These are phyloP conservation scores for Daldinia bambusicola DNA, from an alignment of 495 filamentous ascomycete species.

Conservation along the genomic window DNA sequence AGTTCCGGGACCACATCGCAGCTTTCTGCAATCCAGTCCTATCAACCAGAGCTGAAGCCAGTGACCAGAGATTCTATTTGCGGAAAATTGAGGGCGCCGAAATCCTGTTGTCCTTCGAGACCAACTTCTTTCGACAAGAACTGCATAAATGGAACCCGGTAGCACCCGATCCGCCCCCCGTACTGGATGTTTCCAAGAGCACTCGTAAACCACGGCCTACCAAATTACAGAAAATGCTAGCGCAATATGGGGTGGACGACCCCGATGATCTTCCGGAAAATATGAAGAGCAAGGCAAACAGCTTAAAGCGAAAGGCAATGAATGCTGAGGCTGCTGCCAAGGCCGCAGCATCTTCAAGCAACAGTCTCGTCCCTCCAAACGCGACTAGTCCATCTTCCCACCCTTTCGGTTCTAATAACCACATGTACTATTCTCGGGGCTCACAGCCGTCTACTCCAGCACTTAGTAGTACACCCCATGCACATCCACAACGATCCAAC, in stretches of 20 bases:
- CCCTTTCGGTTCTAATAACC: conserved; percentile 42
- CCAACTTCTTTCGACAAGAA: conserved; percentile 96
- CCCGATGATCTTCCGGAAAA: conserved; percentile 88
- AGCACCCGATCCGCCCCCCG: conserved; percentile 83
- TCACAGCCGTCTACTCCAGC: conserved; percentile 57
- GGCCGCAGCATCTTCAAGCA: conserved; percentile 41
- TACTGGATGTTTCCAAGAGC: conserved; percentile 83
- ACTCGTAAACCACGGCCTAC: conserved; percentile 98
- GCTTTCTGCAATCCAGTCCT: conserved; percentile 82
- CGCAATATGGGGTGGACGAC: conserved; percentile 82
- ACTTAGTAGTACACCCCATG: conserved; percentile 49
- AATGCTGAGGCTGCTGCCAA: conserved; percentile 53
- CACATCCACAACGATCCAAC: conserved; percentile 46
- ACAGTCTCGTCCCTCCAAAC: conserved; percentile 43
- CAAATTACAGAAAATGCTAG: conserved; percentile 96
- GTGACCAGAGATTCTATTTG: conserved; percentile 94
- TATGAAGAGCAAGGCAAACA: conserved; percentile 78
- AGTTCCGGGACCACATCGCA: conserved; percentile 85
- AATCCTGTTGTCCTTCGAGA: conserved; percentile 89
- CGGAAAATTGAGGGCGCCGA: conserved; percentile 99
- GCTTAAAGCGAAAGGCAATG: conserved; percentile 65
- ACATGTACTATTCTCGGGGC: conserved; percentile 50
- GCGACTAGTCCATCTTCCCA: conserved; percentile 51
- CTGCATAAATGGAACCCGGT: conserved; percentile 97
- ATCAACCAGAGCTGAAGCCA: conserved; percentile 83